These are phyloP conservation scores for Cytospora chrysosperma DNA, from an alignment of 2,329 filamentous ascomycete species.

Conservation along the genomic window DNA sequence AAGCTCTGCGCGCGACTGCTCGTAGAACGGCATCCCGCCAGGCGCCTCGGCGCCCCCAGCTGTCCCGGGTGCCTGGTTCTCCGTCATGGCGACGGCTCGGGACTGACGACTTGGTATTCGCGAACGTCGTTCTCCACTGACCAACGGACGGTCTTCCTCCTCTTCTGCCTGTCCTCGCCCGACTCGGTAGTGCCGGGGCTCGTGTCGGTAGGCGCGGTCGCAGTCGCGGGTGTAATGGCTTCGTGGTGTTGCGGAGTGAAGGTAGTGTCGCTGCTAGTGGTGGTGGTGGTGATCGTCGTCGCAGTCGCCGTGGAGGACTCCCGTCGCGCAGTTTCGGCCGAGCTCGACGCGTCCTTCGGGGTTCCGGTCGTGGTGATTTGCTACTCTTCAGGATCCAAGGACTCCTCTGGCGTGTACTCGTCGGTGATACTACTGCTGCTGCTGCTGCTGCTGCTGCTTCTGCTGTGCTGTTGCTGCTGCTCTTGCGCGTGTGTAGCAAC, in stretches of 20 bases:
- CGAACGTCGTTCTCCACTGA: neutral
- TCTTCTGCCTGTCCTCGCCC: neutral
- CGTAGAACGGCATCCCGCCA: constrained; percentile 63
- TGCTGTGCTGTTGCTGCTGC: neutral
- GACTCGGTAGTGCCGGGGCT: neutral
- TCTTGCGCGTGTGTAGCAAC: neutral
- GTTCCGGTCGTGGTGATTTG: neutral
- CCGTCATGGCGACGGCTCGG: constrained; percentile 31
- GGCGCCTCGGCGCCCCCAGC: constrained; percentile 43
- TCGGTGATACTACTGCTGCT: neutral
- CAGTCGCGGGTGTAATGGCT: neutral
- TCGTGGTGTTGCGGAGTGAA: neutral
- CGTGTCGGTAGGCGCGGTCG: neutral
- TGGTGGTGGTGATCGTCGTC: neutral
- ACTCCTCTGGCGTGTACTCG: neutral
- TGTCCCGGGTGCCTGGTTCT: constrained; percentile 31
- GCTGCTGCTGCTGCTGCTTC: neutral
- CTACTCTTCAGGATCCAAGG: neutral
- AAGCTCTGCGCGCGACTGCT: constrained; percentile 66
- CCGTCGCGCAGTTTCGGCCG: neutral
- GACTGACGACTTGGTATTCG: neutral
- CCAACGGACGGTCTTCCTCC: neutral
- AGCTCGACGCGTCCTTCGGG: neutral
- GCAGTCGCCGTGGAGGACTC: neutral
- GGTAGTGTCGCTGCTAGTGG: neutral